Evolutionary conservation across 2,329 filamentous ascomycete genomes (phyloP), one percentile per base, ranked within the genome.

Genomic region (Raffaelea albimanens): DNA sequence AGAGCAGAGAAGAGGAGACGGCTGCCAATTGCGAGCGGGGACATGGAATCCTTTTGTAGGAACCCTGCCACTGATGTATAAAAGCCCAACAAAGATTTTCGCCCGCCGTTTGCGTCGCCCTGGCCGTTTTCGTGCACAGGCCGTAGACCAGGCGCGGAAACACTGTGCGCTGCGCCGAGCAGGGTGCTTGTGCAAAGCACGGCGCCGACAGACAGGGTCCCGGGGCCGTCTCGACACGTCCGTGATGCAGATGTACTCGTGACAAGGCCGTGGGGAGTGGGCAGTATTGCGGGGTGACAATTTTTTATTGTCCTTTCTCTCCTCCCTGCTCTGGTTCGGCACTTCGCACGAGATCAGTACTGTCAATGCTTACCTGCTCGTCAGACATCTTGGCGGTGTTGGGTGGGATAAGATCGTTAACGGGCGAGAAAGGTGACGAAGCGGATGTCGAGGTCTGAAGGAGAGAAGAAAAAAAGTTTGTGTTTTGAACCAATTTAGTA

Each of bases 361-460:
- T 42, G 48, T 19, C 40, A 38, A 40, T 39, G 66, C 74, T 70
- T 69, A 78, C 75, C 63, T 76, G 62, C 55, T 67, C 73, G 55
- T 78, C 75, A 60, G 75, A 66, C 76, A 80, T 80, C 61, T 67
- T 77, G 74, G 71, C 63, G 63, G 63, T 65, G 66, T 69, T 58
- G 13, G 57, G 52, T 50, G 54, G 58, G 40, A 40, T 51, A 48
- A 51, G 50, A 55, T 54, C 51, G 50, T 33, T 43, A 29, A 41
- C 50, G 51, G 52, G 56, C 58, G 59, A 58, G 60, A 60, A 60
- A 29, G 34, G 34, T 16, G 5, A 62, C 59, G 54, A 58, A 50
- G 60, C 60, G 54, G 58, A 64, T 49, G 50, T 50, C 31, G 54
- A 49, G 52, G 55, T 55, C 13, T 38, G 34, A 49, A 56, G 52